Evolutionary conservation across 75 land plant species (phyloP), one percentile per base, ranked within the genome.

Genomic region (Sequoiadendron giganteum): DNA sequence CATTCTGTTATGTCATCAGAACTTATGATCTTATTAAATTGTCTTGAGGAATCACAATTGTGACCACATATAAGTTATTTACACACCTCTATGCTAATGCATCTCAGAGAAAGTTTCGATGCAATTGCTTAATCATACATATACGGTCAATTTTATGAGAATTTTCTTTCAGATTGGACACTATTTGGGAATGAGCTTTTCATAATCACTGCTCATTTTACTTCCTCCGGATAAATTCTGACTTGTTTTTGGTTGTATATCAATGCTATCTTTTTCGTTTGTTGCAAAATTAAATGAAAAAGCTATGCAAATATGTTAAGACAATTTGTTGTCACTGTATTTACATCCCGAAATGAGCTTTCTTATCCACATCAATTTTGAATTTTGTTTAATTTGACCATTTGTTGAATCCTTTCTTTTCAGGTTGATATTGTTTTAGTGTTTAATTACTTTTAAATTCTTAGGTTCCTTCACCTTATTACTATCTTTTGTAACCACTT

Each of bases 1-100:
- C 13, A 58, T 58, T n/a, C n/a, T 72, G 76, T 75, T 75, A 75
- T 75, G 70, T 65, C 70, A 65, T 75, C 32, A 75, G 77, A 75
- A 34, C 77, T 32, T 75, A 2, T 75, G 77, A 75, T 75, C 36
- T 30, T 32, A 11, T 9, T 32, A 75, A 75, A 13, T 32, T 34
- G 0, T 34, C 3, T 34, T 75, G 38, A 75, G 11, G 38, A 34
- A 75, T 34, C 77, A 75, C 13, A 75, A 34, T 75, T 34, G 14
- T 34, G 16, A 75, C 77, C 77, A 34, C 3, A 32, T n/a, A 72
- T 14, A 75, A 75, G 77, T 34, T 75, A 32, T 72, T 72, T 72
- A 75, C 39, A 34, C 77, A 34, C 3, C 32, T 75, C 77, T 34
- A 75, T 25, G 13, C 15, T 34, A 34, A 34, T 75, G 38, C 34